phyloP scores from a whole-genome alignment of 2,329 filamentous ascomycete species.

The Neofusicoccum umdonicola region DNA sequence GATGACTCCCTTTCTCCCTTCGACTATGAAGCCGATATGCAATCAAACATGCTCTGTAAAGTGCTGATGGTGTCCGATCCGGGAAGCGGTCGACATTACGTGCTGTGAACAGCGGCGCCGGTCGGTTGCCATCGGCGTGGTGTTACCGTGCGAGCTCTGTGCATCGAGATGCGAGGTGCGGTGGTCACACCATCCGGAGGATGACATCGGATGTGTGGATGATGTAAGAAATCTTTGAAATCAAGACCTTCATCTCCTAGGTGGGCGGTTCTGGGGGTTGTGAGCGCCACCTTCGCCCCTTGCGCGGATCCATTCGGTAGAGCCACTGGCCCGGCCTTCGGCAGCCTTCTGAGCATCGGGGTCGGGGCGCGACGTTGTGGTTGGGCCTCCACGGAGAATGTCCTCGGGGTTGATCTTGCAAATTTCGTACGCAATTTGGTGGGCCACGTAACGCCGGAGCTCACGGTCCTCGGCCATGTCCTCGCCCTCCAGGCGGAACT shows the following conservation, averaged over 20 bases:
- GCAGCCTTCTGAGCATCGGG: constrained; percentile 48
- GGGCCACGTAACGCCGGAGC: constrained; percentile 70
- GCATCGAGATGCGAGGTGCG: neutral
- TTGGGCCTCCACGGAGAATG: constrained; percentile 27
- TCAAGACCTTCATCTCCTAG: constrained; percentile 27
- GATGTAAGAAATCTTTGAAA: neutral
- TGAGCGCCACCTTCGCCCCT: constrained; percentile 37
- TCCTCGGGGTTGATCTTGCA: constrained; percentile 61
- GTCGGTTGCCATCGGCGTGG: neutral
- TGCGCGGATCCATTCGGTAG: constrained; percentile 36
- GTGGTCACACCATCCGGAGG: neutral
- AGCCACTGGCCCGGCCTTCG: constrained; percentile 43
- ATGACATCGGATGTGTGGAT: neutral
- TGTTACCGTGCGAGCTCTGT: neutral
- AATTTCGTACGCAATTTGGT: constrained; percentile 70
- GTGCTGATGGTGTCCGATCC: neutral
- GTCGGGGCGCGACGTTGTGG: constrained; percentile 33
- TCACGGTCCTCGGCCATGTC: constrained; percentile 74
- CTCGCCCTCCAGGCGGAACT: constrained; percentile 77
- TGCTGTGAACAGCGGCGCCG: neutral
- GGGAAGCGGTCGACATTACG: neutral
- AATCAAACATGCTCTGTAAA: neutral
- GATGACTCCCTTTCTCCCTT: neutral
- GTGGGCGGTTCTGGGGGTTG: constrained; percentile 39
- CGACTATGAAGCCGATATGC: constrained; percentile 1